Evolutionary conservation across 306 rosid genomes (phyloP).

Genomic region (Quillaja saponaria): DNA sequence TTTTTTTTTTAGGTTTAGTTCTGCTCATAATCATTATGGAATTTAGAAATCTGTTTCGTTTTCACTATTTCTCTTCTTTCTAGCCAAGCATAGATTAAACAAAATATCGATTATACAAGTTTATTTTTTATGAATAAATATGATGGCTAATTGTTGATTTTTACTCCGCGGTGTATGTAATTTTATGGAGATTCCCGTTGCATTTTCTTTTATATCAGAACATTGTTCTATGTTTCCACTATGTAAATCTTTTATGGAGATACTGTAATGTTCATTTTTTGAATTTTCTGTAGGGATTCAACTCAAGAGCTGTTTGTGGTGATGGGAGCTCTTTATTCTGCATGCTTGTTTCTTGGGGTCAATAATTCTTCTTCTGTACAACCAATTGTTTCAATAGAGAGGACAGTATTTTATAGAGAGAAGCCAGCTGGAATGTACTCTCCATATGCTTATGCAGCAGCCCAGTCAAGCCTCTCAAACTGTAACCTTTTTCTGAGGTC

Average conservation of each 20-base stretch:
- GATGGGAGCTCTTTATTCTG: constrained; percentile 85
- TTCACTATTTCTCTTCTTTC: too few species aligned
- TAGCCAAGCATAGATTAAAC: too few species aligned
- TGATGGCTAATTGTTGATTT: too few species aligned
- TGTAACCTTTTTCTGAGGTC: constrained; percentile 5
- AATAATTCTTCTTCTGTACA: constrained; percentile 87
- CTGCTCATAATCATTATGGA: too few species aligned
- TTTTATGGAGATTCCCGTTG: too few species aligned
- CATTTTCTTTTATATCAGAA: too few species aligned
- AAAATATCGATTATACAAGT: too few species aligned
- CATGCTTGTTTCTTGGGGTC: constrained; percentile 80
- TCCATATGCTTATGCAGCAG: constrained; percentile 77
- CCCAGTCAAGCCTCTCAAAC: constrained; percentile 55
- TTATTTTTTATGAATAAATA: too few species aligned
- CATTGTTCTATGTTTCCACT: background rate
- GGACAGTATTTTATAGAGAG: constrained; percentile 89
- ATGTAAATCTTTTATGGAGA: background rate
- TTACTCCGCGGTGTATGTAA: too few species aligned
- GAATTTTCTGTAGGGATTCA: constrained; percentile 47
- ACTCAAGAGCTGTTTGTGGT: constrained; percentile 60
- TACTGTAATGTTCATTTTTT: background rate
- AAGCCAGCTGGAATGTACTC: constrained; percentile 93
- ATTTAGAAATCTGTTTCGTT: too few species aligned
- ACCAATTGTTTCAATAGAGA: constrained; percentile 90
- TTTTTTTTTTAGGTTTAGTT: too few species aligned